Conservation (phyloP, 441 rosid genomes). For the Dalechampia spathulata region DNA sequence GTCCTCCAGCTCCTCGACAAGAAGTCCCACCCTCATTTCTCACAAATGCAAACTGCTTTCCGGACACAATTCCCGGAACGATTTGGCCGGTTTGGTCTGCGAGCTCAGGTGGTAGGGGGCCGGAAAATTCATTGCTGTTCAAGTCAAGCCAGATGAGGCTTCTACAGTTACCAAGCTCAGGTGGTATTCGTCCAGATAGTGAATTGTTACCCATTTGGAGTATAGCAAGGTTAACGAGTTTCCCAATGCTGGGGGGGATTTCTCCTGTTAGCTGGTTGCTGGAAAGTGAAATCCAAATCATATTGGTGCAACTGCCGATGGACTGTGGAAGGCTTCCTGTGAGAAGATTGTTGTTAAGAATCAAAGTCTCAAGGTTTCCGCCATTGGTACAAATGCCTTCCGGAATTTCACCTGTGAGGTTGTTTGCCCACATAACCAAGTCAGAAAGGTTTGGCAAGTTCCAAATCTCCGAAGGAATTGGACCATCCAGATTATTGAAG, state of each 20-base stretch:
- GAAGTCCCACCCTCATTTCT: slow-evolving; percentile 94
- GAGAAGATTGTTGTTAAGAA: slow-evolving; percentile 82
- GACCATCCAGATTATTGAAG: slow-evolving; percentile 65
- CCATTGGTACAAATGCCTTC: slow-evolving; percentile 64
- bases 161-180: slow-evolving; percentile 65
- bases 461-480: slow-evolving; percentile 69
- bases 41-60: slow-evolving; percentile 88
- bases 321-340: slow-evolving; percentile 66
- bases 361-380: slow-evolving; percentile 74
- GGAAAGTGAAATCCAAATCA: slow-evolving; percentile 89
- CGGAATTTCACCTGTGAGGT: slow-evolving; percentile 73
- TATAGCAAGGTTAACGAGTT: slow-evolving; percentile 61
- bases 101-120: slow-evolving; percentile 58
- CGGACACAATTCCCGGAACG: slow-evolving; percentile 66
- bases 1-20: slow-evolving; percentile 94
- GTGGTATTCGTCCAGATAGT: slow-evolving; percentile 59
- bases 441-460: slow-evolving; percentile 59
- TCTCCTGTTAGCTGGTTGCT: slow-evolving; percentile 67
- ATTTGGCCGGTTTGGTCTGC: slow-evolving; percentile 69
- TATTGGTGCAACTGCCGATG: slow-evolving; percentile 63
- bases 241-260: slow-evolving; percentile 67
- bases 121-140: slow-evolving; percentile 70
- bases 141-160: slow-evolving; percentile 95
- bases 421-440: slow-evolving; percentile 88
- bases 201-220: slow-evolving; percentile 91